Evolutionary conservation across 176 grass and related monocot genomes (phyloP), one percentile per base, ranked within the genome.

Genomic region (Triticum monococcum): DNA sequence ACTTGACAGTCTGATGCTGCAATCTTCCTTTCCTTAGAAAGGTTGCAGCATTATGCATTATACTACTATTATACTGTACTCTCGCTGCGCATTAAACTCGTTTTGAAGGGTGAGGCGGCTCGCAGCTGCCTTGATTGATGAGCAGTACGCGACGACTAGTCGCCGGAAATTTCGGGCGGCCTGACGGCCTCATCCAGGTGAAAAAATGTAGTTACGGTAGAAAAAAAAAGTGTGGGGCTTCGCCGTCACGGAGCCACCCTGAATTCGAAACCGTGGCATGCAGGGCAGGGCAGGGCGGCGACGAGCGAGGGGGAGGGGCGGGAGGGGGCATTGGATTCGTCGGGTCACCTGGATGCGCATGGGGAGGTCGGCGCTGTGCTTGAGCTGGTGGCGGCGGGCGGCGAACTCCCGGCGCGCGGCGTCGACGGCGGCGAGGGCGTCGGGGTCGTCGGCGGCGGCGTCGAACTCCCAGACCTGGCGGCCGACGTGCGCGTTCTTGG

Each of bases 311-410:
- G 64, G 41, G 22, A 18, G n/a, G 12, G 7, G 24, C 12, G n/a
- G 4, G 12, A 1, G 68, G 22, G 31, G 4, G 48, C 18, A 26
- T 41, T 28, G 28, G 64, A 8, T 57, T 57, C 54, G 54, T 57
- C 0, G 36, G 13, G 24, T 6, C 9, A 95, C 94, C 91, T 96
- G 93, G 60, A 92, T 66, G 85, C 93, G 93, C 93, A 95, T 95
- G 88, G 84, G 93, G 85, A 87, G 88, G 80, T 95, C 93, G 61
- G 93, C 81, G 57, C 88, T 95, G 67, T 93, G 91, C 84, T 89
- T 95, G 79, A 80, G 67, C 18, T 18, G 16, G 68, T 68, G 76
- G 26, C 85, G 78, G 4, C 46, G 33, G 0, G 67, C 74, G 65
- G 30, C 12, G 72, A 86, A 92, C 3, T 14, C 79, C 7, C 79